Percentiles rank a stretch among this genome's conserved stretches.
phyloP scores from a whole-genome alignment of 495 filamentous ascomycete genomes.

The Aspergillus heteromorphus region DNA sequence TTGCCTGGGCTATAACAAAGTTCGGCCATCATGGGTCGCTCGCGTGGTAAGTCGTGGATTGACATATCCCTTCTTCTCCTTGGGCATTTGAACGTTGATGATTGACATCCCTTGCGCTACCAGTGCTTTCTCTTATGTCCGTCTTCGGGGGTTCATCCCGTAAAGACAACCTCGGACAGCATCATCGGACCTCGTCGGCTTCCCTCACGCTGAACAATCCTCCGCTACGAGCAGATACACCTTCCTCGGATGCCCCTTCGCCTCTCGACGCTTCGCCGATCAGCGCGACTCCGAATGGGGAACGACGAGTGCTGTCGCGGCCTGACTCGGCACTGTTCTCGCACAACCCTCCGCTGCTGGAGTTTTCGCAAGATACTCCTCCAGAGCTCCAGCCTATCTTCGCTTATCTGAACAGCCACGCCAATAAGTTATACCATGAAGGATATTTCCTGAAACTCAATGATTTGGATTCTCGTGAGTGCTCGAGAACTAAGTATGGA shows the following conservation, averaged over 20 bases:
- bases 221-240: conserved; percentile 30
- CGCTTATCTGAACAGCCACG: conserved; percentile 87
- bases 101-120: conserved; percentile 27
- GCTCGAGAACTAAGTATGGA: neutral
- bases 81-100: neutral
- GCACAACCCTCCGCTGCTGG: conserved; percentile 83
- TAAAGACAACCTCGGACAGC: conserved; percentile 22
- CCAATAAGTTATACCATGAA: conserved; percentile 94
- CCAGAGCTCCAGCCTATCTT: conserved; percentile 94
- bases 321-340: conserved; percentile 66
- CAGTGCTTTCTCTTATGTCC: conserved; percentile 62
- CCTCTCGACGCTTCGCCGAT: conserved; percentile 28
- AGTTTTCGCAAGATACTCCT: conserved; percentile 75
- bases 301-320: conserved; percentile 41
- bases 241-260: conserved; percentile 35
- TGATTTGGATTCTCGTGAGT: conserved; percentile 83
- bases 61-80: conserved; percentile 4
- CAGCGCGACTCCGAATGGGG: conserved; percentile 14
- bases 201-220: conserved; percentile 19
- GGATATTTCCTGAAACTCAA: conserved; percentile 96
- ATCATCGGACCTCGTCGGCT: conserved; percentile 25
- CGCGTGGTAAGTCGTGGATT: conserved; percentile 39
- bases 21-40: conserved; percentile 35
- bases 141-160: conserved; percentile 46
- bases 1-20: conserved; percentile 3